Conservation (phyloP, 306 rosid genomes). For the Lithocarpus polystachyus region DNA sequence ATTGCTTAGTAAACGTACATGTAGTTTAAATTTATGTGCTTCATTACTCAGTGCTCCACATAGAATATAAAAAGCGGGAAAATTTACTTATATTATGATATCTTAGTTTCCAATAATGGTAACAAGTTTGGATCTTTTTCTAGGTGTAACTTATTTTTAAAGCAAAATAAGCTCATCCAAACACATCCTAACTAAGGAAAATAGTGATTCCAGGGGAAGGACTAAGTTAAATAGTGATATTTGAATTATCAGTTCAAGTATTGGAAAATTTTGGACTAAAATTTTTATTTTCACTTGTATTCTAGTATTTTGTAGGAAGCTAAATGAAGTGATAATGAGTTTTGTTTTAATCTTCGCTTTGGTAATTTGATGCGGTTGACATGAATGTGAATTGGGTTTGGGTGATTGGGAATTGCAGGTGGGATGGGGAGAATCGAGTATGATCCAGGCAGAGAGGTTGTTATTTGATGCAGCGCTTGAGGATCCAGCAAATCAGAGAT, state of each 20-base stretch:
- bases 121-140: neutral
- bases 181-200: neutral
- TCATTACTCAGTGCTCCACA: no score
- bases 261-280: neutral
- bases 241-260: neutral
- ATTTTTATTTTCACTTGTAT: neutral
- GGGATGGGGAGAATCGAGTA: slow-evolving; percentile 61
- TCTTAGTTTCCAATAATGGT: neutral
- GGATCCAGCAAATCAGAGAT: slow-evolving; percentile 93
- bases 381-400: slow-evolving; percentile 14
- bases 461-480: slow-evolving; percentile 61
- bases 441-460: slow-evolving; percentile 52
- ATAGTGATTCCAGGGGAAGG: neutral
- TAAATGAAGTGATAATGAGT: neutral
- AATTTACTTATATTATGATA: neutral
- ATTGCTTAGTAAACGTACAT: neutral
- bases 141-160: no score
- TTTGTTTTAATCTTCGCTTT: neutral
- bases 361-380: neutral
- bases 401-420: slow-evolving; percentile 28
- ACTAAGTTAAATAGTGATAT: neutral
- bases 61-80: neutral
- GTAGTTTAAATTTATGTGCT: no score
- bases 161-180: no score
- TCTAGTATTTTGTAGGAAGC: neutral